Evolutionary conservation across 257 asterid species (phyloP), one percentile per base, ranked within the genome.

Genomic region (Hygrophila difformis): DNA sequence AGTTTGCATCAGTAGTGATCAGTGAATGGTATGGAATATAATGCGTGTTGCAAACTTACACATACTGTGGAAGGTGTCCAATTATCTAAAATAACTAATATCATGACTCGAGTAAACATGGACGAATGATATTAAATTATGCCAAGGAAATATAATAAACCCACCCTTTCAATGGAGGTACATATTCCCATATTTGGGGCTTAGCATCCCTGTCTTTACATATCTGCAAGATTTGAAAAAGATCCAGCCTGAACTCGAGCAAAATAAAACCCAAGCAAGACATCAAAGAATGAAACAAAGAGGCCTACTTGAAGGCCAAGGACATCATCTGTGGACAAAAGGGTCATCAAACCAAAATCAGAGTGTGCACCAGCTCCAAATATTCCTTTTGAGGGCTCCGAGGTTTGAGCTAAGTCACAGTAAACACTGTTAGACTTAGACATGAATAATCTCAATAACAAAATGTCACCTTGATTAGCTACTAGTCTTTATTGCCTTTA

Each of bases 351-450:
- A 52, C 92, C 94, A 47, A 17, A 89, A 73, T 85, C 98, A 53
- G 84, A 61, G 61, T 89, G 98, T 62, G 94, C 94, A 15, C 98
- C 98, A 17, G 96, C 98, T 69, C 98, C 98, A 44, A 60, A 79
- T 56, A 85, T 79, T 52, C 96, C 96, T 16, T 70, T 77, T 33
- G 58, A 64, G 43, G 98, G 96, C 35, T 89, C 94, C 42, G 96
- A 89, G 33, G 53, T 45, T 64, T 16, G 73, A 57, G 57, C 96
- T 82, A 51, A 44, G 47, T 40, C 14, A 41, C 26, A 57, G 2
- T 20, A 20, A 53, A 48, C 49, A 43, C 21, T 42, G 8, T 74
- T 52, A 73, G 42, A 41, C 56, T 19, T 12, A 55, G 44, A 42
- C 12, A 15, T 5, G 39, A 3, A 16, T 12, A 9, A 23, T n/a